Conservation (phyloP, 176 grass and related monocot genomes). For the Aechmea fasciata region DNA sequence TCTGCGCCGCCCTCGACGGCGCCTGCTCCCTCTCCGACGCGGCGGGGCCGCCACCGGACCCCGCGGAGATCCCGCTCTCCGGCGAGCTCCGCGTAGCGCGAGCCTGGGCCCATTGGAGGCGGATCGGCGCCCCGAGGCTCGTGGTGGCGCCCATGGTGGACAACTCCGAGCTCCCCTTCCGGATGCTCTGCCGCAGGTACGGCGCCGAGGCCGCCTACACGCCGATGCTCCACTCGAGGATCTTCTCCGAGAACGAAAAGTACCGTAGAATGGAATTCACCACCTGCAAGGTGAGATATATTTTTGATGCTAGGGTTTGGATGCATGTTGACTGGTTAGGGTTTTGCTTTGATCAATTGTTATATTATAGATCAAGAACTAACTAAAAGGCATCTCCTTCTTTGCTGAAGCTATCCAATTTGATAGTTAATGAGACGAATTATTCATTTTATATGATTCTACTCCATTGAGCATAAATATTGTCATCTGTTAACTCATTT, state of each 20-base stretch:
- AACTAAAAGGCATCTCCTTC: too few relatives aligned
- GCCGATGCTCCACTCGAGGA: slow-evolving; percentile 96
- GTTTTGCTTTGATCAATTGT: too few relatives aligned
- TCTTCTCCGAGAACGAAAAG: slow-evolving; percentile 98
- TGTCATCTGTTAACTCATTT: too few relatives aligned
- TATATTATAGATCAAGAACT: too few relatives aligned
- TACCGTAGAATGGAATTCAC: slow-evolving; percentile 86
- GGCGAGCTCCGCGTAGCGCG: slow-evolving; percentile 45
- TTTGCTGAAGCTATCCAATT: too few relatives aligned
- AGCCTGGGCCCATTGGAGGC: slow-evolving; percentile 87
- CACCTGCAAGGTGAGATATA: slow-evolving; percentile 54
- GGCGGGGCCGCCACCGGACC: slow-evolving; percentile 13
- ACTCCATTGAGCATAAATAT: too few relatives aligned
- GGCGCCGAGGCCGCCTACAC: slow-evolving; percentile 80
- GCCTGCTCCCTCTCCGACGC: slow-evolving; percentile 10
- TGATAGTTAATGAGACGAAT: neutral
- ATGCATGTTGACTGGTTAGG: neutral
- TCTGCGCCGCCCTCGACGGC: slow-evolving; percentile 12
- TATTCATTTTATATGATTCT: neutral
- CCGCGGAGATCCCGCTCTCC: slow-evolving; percentile 10
- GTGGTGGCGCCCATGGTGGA: slow-evolving; percentile 93
- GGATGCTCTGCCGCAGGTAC: slow-evolving; percentile 91
- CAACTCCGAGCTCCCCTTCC: slow-evolving; percentile 92
- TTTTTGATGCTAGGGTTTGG: neutral
- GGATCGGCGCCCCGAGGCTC: slow-evolving; percentile 49